Percentiles rank a stretch among this genome's conserved stretches.
Conservation (phyloP, 2,329 filamentous ascomycete genomes). For the Ophiosphaerella herpotricha region DNA sequence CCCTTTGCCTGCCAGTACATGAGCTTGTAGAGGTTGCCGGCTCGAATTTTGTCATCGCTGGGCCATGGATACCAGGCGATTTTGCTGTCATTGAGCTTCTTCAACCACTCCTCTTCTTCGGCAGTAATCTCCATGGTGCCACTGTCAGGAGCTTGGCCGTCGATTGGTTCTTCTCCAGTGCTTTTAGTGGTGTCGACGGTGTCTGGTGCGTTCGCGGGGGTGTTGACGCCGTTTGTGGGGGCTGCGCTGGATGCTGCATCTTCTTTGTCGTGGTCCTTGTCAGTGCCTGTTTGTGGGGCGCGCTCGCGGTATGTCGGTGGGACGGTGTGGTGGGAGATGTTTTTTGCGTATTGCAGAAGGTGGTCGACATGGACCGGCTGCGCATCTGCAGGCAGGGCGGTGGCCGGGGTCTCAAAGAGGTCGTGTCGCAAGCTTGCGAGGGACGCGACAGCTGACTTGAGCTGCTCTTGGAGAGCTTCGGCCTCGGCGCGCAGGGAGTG, state of each 20-base stretch:
- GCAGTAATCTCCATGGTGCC: conserved; percentile 28
- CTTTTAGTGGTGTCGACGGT: conserved; percentile 26
- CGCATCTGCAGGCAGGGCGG: conserved; percentile 46
- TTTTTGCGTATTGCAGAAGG: conserved; percentile 75
- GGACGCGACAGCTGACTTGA: conserved; percentile 70
- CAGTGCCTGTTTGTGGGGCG: conserved; percentile 17
- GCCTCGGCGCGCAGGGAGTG: conserved; percentile 70
- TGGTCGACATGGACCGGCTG: conserved; percentile 68
- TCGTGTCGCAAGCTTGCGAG: conserved; percentile 76
- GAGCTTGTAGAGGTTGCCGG: conserved; percentile 62
- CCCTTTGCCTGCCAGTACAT: conserved; percentile 28
- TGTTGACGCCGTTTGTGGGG: conserved; percentile 36
- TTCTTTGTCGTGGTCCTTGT: conserved; percentile 26
- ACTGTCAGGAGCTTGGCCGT: conserved; percentile 14
- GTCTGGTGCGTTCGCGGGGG: conserved; percentile 32
- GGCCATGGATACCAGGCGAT: conserved; percentile 75
- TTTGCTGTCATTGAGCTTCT: conserved; percentile 35
- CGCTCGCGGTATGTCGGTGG: conserved; percentile 61
- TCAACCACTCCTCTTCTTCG: conserved; percentile 41
- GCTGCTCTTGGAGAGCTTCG: conserved; percentile 69
- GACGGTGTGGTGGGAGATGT: conserved; percentile 79
- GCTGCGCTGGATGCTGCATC: conserved; percentile 25
- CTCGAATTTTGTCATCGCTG: conserved; percentile 68
- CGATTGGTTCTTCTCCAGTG: conserved; percentile 20
- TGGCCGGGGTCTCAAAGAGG: conserved; percentile 59